These are phyloP conservation scores for Litchi chinensis DNA, from an alignment of 345 rosid genomes.

Conservation along the genomic window DNA sequence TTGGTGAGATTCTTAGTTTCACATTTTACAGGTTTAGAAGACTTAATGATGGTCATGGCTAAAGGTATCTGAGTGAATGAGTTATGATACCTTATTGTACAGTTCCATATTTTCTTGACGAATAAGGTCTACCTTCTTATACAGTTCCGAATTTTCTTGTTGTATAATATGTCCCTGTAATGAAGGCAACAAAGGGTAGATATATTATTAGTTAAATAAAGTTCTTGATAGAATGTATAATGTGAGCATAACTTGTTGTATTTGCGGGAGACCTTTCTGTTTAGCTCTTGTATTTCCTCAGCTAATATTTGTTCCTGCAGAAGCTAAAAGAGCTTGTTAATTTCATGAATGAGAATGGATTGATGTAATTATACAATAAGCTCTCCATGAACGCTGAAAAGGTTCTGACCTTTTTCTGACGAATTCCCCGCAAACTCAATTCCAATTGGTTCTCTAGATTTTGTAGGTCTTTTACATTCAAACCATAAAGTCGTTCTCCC, in stretches of 20 bases:
- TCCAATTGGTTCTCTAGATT: conserved; percentile 65
- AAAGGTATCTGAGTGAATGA: not conserved
- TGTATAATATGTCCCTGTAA: conserved; percentile 38
- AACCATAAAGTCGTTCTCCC: conserved; percentile 76
- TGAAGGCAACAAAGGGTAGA: not conserved
- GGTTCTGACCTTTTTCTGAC: conserved; percentile 58
- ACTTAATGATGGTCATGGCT: not conserved
- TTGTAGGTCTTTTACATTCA: conserved; percentile 54
- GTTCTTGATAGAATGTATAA: not conserved
- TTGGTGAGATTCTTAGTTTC: conserved; percentile 2
- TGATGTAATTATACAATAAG: not conserved
- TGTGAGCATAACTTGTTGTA: not conserved
- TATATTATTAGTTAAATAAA: conserved; percentile 1
- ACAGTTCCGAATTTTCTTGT: conserved; percentile 45
- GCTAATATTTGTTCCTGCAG: conserved; percentile 54
- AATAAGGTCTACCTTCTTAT: conserved; percentile 40
- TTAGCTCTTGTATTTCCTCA: conserved; percentile 59
- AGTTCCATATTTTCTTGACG: conserved; percentile 45
- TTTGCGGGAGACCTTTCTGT: conserved; percentile 41
- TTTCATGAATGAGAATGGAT: conserved; percentile 1
- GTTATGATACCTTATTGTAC: conserved; percentile 35
- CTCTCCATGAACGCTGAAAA: not conserved
- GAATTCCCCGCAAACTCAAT: conserved; percentile 63
- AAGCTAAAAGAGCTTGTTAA: conserved; percentile 14
- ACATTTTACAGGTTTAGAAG: not conserved